phyloP scores from a whole-genome alignment of 1,284 basidiomycete genomes.

The Xerocomus amazonicus region DNA sequence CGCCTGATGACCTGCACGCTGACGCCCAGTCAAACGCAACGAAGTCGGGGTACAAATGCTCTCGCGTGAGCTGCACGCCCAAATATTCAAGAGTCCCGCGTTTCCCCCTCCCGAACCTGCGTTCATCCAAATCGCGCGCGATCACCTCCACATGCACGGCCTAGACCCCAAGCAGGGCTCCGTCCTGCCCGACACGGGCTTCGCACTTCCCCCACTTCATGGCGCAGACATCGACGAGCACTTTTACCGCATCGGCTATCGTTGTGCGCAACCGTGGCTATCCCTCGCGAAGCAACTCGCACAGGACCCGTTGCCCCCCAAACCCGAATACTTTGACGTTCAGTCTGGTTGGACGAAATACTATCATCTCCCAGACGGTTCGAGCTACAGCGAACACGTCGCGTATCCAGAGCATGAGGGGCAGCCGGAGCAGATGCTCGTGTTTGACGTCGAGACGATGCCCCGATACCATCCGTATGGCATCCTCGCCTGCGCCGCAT shows the following conservation, averaged over 20 bases:
- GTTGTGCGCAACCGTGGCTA: conserved; percentile 80
- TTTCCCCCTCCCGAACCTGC: conserved; percentile 61
- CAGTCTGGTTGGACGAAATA: conserved; percentile 93
- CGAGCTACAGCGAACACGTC: conserved; percentile 62
- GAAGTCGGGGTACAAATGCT: conserved; percentile 92
- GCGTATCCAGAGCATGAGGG: conserved; percentile 58
- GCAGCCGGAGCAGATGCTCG: conserved; percentile 67
- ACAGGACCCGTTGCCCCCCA: conserved; percentile 52
- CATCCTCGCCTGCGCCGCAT: conserved; percentile 88
- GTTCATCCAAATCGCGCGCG: conserved; percentile 72
- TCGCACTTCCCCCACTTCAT: conserved; percentile 83
- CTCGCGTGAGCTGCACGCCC: conserved; percentile 72
- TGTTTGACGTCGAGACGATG: conserved; percentile 95
- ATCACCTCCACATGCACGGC: conserved; percentile 77
- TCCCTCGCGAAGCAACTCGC: conserved; percentile 69
- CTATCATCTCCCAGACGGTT: conserved; percentile 58
- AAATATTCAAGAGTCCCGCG: conserved; percentile 76
- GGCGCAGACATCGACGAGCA: conserved; percentile 86
- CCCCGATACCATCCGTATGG: conserved; percentile 80
- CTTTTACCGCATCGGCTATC: conserved; percentile 77
- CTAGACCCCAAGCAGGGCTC: conserved; percentile 82
- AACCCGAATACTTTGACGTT: conserved; percentile 70
- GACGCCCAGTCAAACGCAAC: conserved; percentile 64
- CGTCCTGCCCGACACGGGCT: conserved; percentile 71
- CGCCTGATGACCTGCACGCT: neutral